Conservation (phyloP, 2,329 filamentous ascomycete species). For the Aspergillus sclerotialis region DNA sequence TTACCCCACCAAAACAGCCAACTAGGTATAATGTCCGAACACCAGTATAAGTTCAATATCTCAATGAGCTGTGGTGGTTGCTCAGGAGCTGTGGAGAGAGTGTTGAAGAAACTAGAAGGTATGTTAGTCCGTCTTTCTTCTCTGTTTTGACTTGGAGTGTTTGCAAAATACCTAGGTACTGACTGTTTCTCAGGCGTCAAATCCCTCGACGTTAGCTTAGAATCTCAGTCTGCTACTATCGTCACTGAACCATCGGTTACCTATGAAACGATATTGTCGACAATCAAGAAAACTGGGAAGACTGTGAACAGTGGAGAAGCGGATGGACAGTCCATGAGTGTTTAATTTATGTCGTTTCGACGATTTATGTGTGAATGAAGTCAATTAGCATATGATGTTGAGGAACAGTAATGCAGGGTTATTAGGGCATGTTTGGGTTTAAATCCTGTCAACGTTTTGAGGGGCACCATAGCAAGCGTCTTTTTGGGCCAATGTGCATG, state of each 20-base stretch:
- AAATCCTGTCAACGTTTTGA: too few relatives aligned
- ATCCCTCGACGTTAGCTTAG: slow-evolving; percentile 78
- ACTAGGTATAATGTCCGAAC: slow-evolving; percentile 57
- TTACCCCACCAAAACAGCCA: background rate
- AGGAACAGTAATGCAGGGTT: too few relatives aligned
- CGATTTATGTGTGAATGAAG: background rate
- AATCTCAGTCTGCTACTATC: slow-evolving; percentile 74
- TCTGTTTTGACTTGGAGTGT: background rate
- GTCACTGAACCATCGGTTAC: slow-evolving; percentile 60
- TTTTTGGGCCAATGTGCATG: too few relatives aligned
- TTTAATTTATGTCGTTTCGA: slow-evolving; percentile 20
- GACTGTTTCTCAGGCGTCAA: slow-evolving; percentile 60
- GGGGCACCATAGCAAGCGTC: too few relatives aligned
- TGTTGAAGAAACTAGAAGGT: slow-evolving; percentile 90
- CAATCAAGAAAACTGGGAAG: slow-evolving; percentile 95
- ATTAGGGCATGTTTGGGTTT: too few relatives aligned
- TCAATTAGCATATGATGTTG: too few relatives aligned
- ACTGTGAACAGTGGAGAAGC: slow-evolving; percentile 62
- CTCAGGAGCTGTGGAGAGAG: slow-evolving; percentile 86
- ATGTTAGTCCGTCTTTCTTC: slow-evolving; percentile 23
- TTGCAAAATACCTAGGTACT: background rate
- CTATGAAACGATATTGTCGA: slow-evolving; percentile 75
- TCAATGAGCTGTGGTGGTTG: slow-evolving; percentile 93
- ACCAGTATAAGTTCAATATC: slow-evolving; percentile 94
- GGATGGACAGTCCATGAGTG: slow-evolving; percentile 32